A percentile compares a stretch with the other conserved stretches of the same genome.
Evolutionary conservation across 495 filamentous ascomycete species (phyloP).

Genomic region (Lasiosphaeriaceae sp.): DNA sequence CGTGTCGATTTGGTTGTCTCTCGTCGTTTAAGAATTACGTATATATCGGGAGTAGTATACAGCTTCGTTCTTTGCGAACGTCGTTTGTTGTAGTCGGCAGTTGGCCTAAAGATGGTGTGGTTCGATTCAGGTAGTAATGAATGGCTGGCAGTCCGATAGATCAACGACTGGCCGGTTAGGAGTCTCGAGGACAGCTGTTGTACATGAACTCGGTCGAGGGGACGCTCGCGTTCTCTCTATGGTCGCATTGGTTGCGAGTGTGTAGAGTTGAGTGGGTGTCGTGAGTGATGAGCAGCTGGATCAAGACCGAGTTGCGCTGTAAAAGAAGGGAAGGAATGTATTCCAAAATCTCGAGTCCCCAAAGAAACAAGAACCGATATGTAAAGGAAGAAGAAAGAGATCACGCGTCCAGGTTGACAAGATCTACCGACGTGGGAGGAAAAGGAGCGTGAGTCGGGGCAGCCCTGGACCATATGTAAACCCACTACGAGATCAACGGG

Average conservation of each 20-base stretch:
- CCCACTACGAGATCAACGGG: slow-evolving; percentile 36
- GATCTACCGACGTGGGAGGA: slow-evolving; percentile 45
- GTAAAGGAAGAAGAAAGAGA: slow-evolving; percentile 49
- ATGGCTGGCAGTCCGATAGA: slow-evolving; percentile 41
- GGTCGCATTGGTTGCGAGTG: slow-evolving; percentile 11
- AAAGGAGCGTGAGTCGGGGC: slow-evolving; percentile 40
- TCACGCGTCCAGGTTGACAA: slow-evolving; percentile 43
- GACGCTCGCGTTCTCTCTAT: slow-evolving; percentile 10
- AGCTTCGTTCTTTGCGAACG: slow-evolving; percentile 22
- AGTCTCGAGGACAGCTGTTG: slow-evolving; percentile 41
- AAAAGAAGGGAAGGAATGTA: slow-evolving; percentile 46
- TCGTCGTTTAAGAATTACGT: slow-evolving; percentile 41
- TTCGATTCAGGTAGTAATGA: slow-evolving; percentile 44
- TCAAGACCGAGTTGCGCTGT: slow-evolving; percentile 21
- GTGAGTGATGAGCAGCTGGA: slow-evolving; percentile 3
- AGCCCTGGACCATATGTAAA: slow-evolving; percentile 49
- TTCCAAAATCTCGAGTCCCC: slow-evolving; percentile 43
- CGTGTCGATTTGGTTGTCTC: slow-evolving; percentile 15
- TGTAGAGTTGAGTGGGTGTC: neutral
- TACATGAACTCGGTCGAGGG: slow-evolving; percentile 35
- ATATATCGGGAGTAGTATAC: slow-evolving; percentile 42
- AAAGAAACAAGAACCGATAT: slow-evolving; percentile 49
- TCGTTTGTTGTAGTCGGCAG: slow-evolving; percentile 22
- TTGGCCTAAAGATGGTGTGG: slow-evolving; percentile 50
- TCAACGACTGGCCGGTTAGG: slow-evolving; percentile 34